Conservation (phyloP, 306 rosid species). For the Crotalaria pallida region DNA sequence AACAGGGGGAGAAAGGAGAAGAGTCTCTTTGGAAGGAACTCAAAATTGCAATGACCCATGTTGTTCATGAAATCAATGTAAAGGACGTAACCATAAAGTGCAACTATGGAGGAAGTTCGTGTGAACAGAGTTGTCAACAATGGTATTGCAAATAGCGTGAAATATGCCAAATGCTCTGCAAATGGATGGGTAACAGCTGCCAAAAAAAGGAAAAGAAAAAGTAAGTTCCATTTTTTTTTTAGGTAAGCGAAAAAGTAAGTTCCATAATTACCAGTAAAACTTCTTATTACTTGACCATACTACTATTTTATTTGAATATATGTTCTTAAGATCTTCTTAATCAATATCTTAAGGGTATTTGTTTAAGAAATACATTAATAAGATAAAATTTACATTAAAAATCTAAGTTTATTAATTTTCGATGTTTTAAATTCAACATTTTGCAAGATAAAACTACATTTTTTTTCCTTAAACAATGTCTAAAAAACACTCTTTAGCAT, state of each 20-base stretch:
- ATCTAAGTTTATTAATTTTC: too few species aligned
- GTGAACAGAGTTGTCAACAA: background rate
- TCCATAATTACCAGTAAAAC: background rate
- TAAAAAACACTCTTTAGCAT: too few species aligned
- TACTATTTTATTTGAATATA: background rate
- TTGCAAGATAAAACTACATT: too few species aligned
- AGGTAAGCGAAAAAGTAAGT: too few species aligned
- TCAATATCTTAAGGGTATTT: too few species aligned
- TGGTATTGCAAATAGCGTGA: conserved; percentile 34
- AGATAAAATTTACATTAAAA: too few species aligned
- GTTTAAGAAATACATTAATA: too few species aligned
- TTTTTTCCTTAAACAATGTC: too few species aligned
- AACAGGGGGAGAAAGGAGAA: conserved; percentile 34
- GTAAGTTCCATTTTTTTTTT: background rate
- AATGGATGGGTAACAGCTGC: conserved; percentile 58
- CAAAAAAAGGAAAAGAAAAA: background rate
- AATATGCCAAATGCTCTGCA: conserved; percentile 42
- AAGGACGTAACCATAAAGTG: conserved; percentile 1
- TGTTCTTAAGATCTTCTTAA: too few species aligned
- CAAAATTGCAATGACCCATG: conserved; percentile 52
- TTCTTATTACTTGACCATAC: background rate
- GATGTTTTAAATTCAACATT: too few species aligned
- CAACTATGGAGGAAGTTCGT: conserved; percentile 16
- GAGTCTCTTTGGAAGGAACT: conserved; percentile 30
- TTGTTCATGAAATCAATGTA: conserved; percentile 50